Evolutionary conservation across 2,329 filamentous ascomycete species (phyloP).

Genomic region (Cyphellophora europaea): DNA sequence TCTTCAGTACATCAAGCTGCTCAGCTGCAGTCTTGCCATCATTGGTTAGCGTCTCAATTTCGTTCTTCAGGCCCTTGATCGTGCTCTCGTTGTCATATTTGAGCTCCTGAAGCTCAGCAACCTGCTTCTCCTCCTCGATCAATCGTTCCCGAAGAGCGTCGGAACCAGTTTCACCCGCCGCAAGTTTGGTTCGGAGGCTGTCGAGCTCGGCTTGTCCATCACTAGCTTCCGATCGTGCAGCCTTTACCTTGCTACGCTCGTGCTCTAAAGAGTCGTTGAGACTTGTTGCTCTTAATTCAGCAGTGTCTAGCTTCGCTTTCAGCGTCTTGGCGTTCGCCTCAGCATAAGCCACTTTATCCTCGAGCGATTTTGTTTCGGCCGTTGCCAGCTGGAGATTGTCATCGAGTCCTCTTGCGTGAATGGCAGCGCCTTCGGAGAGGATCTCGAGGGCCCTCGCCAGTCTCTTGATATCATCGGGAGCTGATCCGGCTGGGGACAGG

Average conservation of each 20-base stretch:
- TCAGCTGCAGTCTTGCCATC: constrained; percentile 31
- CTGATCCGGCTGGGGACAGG: constrained; percentile 42
- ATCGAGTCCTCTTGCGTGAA: constrained; percentile 52
- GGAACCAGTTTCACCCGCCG: constrained; percentile 75
- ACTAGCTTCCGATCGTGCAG: constrained; percentile 44
- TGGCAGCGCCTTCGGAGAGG: constrained; percentile 48
- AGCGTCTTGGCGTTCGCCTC: constrained; percentile 48
- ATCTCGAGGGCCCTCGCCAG: constrained; percentile 53
- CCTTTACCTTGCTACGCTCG: constrained; percentile 36
- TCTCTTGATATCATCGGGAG: constrained; percentile 48
- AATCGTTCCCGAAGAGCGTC: constrained; percentile 67
- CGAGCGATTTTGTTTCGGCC: constrained; percentile 54
- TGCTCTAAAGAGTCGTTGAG: constrained; percentile 45
- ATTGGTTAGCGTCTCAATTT: constrained; percentile 59
- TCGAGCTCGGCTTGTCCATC: constrained; percentile 62
- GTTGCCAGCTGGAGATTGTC: constrained; percentile 51
- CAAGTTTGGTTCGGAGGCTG: constrained; percentile 60
- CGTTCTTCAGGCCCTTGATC: constrained; percentile 65
- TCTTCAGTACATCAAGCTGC: constrained; percentile 27
- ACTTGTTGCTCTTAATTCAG: constrained; percentile 41
- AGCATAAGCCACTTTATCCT: constrained; percentile 45
- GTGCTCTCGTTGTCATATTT: constrained; percentile 68
- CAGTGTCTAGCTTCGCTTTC: constrained; percentile 24
- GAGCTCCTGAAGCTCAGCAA: constrained; percentile 58
- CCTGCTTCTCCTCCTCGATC: constrained; percentile 64